phyloP scores from a whole-genome alignment of 1,284 basidiomycete species.

The Fistulinella cinereoalba region DNA sequence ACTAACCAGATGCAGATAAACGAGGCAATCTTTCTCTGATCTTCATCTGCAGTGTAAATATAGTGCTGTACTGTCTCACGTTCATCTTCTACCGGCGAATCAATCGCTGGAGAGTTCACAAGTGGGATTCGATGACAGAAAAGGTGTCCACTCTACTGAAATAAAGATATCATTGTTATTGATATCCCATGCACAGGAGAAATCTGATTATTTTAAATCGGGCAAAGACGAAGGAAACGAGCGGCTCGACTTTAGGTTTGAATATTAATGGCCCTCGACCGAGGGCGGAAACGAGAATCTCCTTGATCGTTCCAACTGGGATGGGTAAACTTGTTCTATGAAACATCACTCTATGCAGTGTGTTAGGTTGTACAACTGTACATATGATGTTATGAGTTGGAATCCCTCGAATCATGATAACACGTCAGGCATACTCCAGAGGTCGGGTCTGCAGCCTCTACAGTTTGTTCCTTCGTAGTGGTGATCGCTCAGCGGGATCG shows the following conservation, averaged over 20 bases:
- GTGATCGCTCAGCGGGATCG: no score
- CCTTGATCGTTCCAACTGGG: no score
- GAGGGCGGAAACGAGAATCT: no score
- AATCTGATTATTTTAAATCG: conserved; percentile 52
- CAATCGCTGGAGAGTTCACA: conserved; percentile 49
- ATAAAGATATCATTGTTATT: neutral
- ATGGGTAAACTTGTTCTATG: no score
- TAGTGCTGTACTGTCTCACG: conserved; percentile 49
- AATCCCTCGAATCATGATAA: no score
- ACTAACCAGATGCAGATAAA: conserved; percentile 33
- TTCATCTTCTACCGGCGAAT: conserved; percentile 55
- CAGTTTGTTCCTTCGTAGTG: no score
- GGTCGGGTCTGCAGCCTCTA: no score
- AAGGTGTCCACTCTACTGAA: conserved; percentile 38
- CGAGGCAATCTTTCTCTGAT: conserved; percentile 40
- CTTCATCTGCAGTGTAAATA: conserved; percentile 35
- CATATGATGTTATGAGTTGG: no score
- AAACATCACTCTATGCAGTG: no score
- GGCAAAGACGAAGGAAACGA: conserved; percentile 58
- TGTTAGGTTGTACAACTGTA: no score
- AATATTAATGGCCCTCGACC: no score
- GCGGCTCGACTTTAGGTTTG: conserved; percentile 57
- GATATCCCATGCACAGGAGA: conserved; percentile 39
- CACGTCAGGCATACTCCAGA: no score
- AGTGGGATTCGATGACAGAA: conserved; percentile 51